Conservation (phyloP, 2,329 filamentous ascomycete species). For the Colletotrichum lentis region DNA sequence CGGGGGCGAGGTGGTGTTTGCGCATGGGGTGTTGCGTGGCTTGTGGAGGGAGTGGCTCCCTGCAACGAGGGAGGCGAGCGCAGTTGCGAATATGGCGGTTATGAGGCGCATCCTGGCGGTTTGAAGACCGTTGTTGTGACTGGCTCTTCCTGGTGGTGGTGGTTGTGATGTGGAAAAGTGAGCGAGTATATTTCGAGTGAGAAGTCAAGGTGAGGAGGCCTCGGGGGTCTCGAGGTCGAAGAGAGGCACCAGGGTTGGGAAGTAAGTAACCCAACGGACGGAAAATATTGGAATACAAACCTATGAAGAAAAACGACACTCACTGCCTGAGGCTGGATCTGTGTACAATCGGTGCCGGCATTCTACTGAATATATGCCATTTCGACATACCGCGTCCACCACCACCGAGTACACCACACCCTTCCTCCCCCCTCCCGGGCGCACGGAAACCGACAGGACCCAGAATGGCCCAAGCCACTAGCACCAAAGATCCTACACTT, state of each 20-base stretch:
- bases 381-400: background rate
- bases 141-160: background rate
- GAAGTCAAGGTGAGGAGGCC: background rate
- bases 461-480: background rate
- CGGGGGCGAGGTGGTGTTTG: background rate
- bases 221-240: background rate
- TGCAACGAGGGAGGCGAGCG: background rate
- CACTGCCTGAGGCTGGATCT: background rate
- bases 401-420: background rate
- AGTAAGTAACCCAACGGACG: background rate
- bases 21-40: background rate
- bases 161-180: background rate
- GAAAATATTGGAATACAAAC: background rate
- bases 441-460: background rate
- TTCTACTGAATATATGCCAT: background rate
- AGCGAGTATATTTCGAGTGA: background rate
- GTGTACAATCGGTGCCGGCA: background rate
- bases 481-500: background rate
- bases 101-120: slow-evolving; percentile 15
- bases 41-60: slow-evolving; percentile 3
- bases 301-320: background rate
- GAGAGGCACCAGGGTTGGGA: background rate
- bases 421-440: too few species aligned
- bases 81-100: background rate
- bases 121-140: background rate